These are phyloP conservation scores for Trichophyton verrucosum DNA, from an alignment of 2,329 filamentous ascomycete species.

Conservation along the genomic window DNA sequence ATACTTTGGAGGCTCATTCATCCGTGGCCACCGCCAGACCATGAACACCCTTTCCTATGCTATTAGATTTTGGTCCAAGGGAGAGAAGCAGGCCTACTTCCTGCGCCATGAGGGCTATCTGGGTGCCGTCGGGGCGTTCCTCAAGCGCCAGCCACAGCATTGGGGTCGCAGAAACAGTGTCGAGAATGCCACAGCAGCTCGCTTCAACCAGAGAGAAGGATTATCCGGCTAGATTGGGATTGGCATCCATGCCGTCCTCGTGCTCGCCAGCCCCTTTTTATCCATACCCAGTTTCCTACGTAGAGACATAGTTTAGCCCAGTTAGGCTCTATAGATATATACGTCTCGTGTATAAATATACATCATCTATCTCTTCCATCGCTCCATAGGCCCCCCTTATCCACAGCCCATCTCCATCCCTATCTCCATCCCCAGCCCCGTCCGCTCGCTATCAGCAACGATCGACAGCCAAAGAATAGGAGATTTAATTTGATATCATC, in stretches of 20 bases:
- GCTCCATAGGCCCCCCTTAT: background rate
- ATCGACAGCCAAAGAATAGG: background rate
- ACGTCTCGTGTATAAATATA: background rate
- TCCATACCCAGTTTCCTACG: background rate
- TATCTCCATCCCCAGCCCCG: too few species aligned
- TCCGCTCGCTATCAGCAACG: too few species aligned
- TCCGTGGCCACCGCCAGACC: conserved; percentile 88
- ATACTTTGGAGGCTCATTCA: conserved; percentile 96
- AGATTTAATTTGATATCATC: background rate
- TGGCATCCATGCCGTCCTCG: background rate
- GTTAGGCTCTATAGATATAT: background rate
- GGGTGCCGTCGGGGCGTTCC: conserved; percentile 82
- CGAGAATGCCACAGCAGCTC: conserved; percentile 37
- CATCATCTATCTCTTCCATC: background rate
- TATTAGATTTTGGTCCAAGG: conserved; percentile 95
- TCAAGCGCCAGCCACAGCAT: conserved; percentile 79
- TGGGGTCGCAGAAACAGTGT: conserved; percentile 79
- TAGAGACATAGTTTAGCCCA: background rate
- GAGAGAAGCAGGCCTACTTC: conserved; percentile 90
- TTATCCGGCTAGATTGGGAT: background rate
- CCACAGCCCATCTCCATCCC: background rate
- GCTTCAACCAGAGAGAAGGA: conserved; percentile 12
- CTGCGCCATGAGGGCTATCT: conserved; percentile 91
- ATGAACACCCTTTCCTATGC: conserved; percentile 96
- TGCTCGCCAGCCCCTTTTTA: background rate